Evolutionary conservation across 169 alveolate genomes (phyloP), one percentile per base, ranked within the genome.

Genomic region (Cryptosporidium tyzzeri): DNA sequence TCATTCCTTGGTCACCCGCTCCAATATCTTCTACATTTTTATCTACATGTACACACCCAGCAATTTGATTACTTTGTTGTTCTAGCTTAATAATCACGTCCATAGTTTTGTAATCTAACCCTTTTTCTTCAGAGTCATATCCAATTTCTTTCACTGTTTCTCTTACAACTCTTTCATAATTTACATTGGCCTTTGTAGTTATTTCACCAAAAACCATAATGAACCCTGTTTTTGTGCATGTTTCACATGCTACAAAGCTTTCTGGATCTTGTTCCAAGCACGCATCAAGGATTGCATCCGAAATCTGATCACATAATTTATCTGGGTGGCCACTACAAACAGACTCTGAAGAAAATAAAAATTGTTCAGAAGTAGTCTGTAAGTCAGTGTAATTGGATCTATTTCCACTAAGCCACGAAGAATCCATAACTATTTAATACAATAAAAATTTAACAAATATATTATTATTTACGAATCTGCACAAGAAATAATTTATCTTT

Each of bases 271-370:
- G 95, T 44, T 93, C 96, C 23, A 99, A 94, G 93, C 99, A 98
- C n/a, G 99, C 99, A 91, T 99, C 99, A 37, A 98, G 97, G 65
- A 99, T 96, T 18, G 99, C 99, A 92, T 99, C 99, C 2, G 99
- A 97, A n/a, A 99, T 97, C 92, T 97, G 98, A 91, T 99, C 99
- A 93, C 99, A 98, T 44, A 99, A 93, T 95, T 99, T 99, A 94
- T 99, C 99, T 0, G 99, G 99, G 84, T 99, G 99, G 29, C 99
- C 99, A 71, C 98, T 99, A 70, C 98, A 97, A 53, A 98, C 99
- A 39, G 99, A 97, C 89, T 99, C 99, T 16, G 99, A 98, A 41
- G 99, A 97, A 95, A 98, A 99, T 70, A 96, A 96, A 94, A 98
- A 97, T 37, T 31, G 50, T 21, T n/a, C 35, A 55, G 12, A 12